phyloP scores from a whole-genome alignment of 2,329 filamentous ascomycete species.

The Tolypocladium cylindrosporum region DNA sequence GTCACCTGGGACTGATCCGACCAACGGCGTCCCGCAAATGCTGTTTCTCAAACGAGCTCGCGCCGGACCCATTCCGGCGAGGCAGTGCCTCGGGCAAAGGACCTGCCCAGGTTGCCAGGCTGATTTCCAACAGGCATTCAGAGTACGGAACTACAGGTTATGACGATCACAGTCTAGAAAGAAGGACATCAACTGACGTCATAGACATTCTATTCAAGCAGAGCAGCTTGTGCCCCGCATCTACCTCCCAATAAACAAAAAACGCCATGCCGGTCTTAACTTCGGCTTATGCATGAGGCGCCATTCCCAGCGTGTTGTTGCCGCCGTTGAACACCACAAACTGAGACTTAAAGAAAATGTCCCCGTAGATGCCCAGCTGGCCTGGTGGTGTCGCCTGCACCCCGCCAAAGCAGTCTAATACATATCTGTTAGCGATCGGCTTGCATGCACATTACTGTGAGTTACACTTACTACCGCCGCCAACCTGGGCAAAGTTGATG shows the following conservation, averaged over 20 bases:
- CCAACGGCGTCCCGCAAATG: no score
- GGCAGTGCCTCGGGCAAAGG: background rate
- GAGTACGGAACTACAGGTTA: background rate
- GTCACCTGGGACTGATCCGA: no score
- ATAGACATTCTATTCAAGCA: background rate
- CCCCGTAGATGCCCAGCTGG: slow-evolving; percentile 51
- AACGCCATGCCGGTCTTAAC: background rate
- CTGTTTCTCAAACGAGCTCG: background rate
- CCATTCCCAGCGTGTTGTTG: slow-evolving; percentile 44
- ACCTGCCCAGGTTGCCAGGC: no score
- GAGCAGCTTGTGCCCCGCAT: background rate
- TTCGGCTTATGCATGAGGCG: slow-evolving; percentile 14
- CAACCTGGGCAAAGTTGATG: slow-evolving; percentile 42
- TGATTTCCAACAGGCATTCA: background rate
- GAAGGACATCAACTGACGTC: background rate
- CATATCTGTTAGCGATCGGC: background rate
- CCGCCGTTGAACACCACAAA: slow-evolving; percentile 48
- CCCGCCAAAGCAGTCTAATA: slow-evolving; percentile 47
- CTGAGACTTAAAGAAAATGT: slow-evolving; percentile 52
- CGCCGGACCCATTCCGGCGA: background rate
- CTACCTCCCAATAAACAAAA: background rate
- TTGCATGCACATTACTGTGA: slow-evolving; percentile 23
- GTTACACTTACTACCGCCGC: slow-evolving; percentile 36
- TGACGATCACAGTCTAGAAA: background rate
- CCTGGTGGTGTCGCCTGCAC: slow-evolving; percentile 46